Base-by-base conservation (phyloP, 2,329 filamentous ascomycete genomes). In the Exutisphaerella laricina region DNA sequence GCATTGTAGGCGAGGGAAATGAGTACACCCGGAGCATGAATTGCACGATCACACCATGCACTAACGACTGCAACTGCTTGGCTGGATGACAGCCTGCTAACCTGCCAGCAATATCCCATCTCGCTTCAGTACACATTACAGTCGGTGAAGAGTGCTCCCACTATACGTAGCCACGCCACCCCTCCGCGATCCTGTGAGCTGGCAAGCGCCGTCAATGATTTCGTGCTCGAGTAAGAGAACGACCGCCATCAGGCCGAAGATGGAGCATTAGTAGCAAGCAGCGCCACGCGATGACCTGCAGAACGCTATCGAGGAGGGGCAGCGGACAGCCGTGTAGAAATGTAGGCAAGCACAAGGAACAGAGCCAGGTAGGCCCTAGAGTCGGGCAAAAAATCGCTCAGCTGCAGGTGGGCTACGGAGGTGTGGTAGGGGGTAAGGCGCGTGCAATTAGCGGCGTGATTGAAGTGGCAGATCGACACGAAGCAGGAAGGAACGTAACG, bases 361-460 rank as follows among this genome's bases (percentile, higher is more conserved):
- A 32, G 25, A 28, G 5, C 3, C 13, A 10, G 5, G 25, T 28
- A 28, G 25, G 25, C 3, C 13, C n/a, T 26, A 3, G 35, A 14
- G 20, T 8, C 4, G 21, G 23, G 39, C 39, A 34, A 25, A 35
- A 43, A 36, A 37, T 43, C 17, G 31, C 39, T 34, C 39, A 41
- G 12, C 38, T 31, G 38, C 38, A 41, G 36, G 29, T 26, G 23
- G 23, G 7, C 23, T n/a, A n/a, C n/a, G 23, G 7, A 26, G 23
- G 12, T 26, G 23, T 26, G 23, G 23, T 7, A 26, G 7, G 28
- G 7, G n/a, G 28, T 5, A 4, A 38, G 12, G 35, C 35, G 20
- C n/a, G n/a, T n/a, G n/a, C n/a, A 22, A n/a, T 26, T 23, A 16
- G 35, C 35, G 10, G 35, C 18, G 16, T 35, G n/a, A n/a, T n/a